phyloP scores from a whole-genome alignment of 306 rosid genomes.

The Medicago truncatula region MtrunA17r5.0-ANR NC_053042.1:43850501-43851000 shows the following conservation, averaged over 20 bases:
- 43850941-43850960: neutral
- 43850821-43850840: neutral
- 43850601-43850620: neutral
- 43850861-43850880: neutral
- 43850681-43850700: neutral
- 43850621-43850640: neutral
- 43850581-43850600: neutral
- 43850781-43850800: neutral
- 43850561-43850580: neutral
- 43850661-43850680: slow-evolving; percentile 2
- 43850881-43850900: neutral
- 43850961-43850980: neutral
- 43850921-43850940: neutral
- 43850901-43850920: neutral
- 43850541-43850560: neutral
- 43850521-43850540: neutral
- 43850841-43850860: neutral
- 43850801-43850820: neutral
- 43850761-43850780: neutral
- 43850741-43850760: neutral
- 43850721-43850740: neutral
- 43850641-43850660: neutral
- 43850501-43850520: neutral
- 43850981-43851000: slow-evolving; percentile 1
- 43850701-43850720: neutral